These are phyloP conservation scores for Trypanosoma avium DNA, from an alignment of 208 protist species.

Conservation along the genomic window DNA sequence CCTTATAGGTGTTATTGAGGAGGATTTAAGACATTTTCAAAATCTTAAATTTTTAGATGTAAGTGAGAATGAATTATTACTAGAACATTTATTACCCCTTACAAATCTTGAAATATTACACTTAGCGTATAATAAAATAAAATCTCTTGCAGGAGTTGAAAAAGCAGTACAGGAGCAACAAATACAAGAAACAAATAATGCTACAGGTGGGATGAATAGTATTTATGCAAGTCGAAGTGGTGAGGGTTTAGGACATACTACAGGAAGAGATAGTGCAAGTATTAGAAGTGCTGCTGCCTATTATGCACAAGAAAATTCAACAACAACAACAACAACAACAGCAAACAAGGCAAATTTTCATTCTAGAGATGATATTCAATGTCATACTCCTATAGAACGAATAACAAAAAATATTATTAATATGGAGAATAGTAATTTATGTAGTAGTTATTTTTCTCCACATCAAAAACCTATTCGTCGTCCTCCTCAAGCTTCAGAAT, in stretches of 20 bases:
- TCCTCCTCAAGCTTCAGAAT: background rate
- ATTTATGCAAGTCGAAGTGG: background rate
- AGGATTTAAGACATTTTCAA: constrained; percentile 77
- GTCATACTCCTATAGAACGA: background rate
- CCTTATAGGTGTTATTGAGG: constrained; percentile 55
- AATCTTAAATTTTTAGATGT: constrained; percentile 74
- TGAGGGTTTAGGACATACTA: background rate
- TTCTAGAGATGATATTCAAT: background rate
- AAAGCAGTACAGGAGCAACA: constrained; percentile 28
- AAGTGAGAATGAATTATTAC: constrained; percentile 71
- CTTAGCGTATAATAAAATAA: constrained; percentile 76
- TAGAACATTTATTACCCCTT: constrained; percentile 67
- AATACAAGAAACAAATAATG: background rate
- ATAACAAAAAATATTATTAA: background rate
- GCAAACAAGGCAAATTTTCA: background rate
- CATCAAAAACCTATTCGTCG: constrained; percentile 5
- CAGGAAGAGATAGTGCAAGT: constrained; percentile 4
- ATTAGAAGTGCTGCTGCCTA: constrained; percentile 25
- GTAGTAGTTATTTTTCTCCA: constrained; percentile 10
- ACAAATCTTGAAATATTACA: constrained; percentile 70
- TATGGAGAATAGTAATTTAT: background rate
- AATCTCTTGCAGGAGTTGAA: constrained; percentile 42
- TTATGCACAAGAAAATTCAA: constrained; percentile 18
- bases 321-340: background rate
- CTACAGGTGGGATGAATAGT: background rate